Percentiles rank a stretch among this genome's conserved stretches.
Conservation (phyloP, 129 eudicot genomes). For the Rutidosis leptorrhynchoides region DNA sequence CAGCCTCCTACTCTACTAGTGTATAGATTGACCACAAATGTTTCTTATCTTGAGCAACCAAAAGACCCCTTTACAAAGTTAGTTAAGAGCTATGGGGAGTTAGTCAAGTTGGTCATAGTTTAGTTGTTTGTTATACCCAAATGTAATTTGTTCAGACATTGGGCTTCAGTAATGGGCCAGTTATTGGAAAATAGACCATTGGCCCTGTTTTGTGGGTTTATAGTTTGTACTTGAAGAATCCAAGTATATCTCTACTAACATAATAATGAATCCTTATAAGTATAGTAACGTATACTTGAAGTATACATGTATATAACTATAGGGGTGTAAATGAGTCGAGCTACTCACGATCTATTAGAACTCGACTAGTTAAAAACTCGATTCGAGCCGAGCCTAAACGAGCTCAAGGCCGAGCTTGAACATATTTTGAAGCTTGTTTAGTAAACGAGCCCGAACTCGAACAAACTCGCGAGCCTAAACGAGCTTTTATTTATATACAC, state of each 20-base stretch:
- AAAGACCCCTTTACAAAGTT: conserved; percentile 8
- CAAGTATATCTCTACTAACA: neutral
- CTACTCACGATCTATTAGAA: too few relatives aligned
- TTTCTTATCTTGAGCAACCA: conserved; percentile 15
- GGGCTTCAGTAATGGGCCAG: conserved; percentile 14
- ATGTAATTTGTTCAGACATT: conserved; percentile 11
- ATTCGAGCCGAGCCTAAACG: too few relatives aligned
- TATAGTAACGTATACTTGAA: too few relatives aligned
- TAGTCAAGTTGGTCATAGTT: neutral
- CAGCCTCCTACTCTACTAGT: neutral
- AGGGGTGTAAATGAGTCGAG: too few relatives aligned
- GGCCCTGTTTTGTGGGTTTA: conserved; percentile 11
- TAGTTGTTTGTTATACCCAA: neutral
- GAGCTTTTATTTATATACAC: too few relatives aligned
- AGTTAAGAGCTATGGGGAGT: conserved; percentile 11
- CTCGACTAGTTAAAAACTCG: too few relatives aligned
- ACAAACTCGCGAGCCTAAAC: neutral
- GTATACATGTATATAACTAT: neutral
- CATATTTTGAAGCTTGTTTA: too few relatives aligned
- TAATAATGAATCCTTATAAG: too few relatives aligned
- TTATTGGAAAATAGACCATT: neutral
- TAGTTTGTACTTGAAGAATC: neutral
- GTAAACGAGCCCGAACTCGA: too few relatives aligned
- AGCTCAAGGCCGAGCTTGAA: too few relatives aligned
- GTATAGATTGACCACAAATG: neutral